Conservation (phyloP, 805 yeast genomes). For the Barnettozyma vustinii region DNA sequence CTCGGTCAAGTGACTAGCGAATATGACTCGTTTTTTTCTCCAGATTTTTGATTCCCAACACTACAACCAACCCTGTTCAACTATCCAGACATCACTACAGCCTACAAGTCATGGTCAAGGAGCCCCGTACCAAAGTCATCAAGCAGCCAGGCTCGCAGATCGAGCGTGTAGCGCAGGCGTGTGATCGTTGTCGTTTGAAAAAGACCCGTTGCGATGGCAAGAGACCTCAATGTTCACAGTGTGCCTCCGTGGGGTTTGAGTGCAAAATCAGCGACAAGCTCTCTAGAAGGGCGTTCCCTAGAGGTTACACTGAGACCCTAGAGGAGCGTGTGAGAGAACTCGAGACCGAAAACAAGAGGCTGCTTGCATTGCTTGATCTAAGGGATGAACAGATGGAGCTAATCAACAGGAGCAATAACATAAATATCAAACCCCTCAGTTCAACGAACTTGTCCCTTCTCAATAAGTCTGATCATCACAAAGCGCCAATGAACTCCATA, state of each 20-base stretch:
- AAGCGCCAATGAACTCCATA: slow-evolving; percentile 5
- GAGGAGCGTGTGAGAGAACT: slow-evolving; percentile 86
- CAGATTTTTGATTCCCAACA: background rate
- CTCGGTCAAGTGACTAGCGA: background rate
- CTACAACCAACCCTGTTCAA: background rate
- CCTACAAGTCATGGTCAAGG: slow-evolving; percentile 4
- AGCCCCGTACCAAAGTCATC: slow-evolving; percentile 41
- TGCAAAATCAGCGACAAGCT: slow-evolving; percentile 85
- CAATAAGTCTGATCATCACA: slow-evolving; percentile 20
- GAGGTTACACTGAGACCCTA: slow-evolving; percentile 86
- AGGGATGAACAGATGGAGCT: slow-evolving; percentile 58
- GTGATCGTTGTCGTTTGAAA: slow-evolving; percentile 82
- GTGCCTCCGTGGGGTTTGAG: slow-evolving; percentile 79
- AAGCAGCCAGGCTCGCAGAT: slow-evolving; percentile 61
- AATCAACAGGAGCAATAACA: slow-evolving; percentile 24
- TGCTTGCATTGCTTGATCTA: slow-evolving; percentile 56
- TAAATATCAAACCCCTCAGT: slow-evolving; percentile 22
- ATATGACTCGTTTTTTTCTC: slow-evolving; percentile 1
- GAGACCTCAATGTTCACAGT: slow-evolving; percentile 69
- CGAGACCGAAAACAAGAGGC: slow-evolving; percentile 71
- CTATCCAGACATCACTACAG: background rate
- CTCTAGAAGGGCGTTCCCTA: slow-evolving; percentile 81
- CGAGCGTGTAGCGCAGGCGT: slow-evolving; percentile 82
- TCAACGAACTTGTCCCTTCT: slow-evolving; percentile 30
- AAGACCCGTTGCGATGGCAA: slow-evolving; percentile 77